Percentiles rank a stretch among this genome's conserved stretches.
Conservation (phyloP, 371 early-diverging fungal species). For the Batkoa obscura region DNA sequence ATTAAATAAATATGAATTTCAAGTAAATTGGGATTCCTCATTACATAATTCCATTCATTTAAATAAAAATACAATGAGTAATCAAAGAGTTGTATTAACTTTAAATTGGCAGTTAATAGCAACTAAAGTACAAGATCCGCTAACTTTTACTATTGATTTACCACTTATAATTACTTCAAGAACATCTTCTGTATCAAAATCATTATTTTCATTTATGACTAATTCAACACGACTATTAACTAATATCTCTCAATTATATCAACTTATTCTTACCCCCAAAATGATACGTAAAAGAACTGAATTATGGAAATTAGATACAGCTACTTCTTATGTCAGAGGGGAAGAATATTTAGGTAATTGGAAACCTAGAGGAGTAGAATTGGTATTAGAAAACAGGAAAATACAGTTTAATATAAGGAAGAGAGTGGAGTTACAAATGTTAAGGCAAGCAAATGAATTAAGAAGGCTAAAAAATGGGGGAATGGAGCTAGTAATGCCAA, state of each 20-base stretch:
- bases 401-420: constrained; percentile 17
- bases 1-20: constrained; percentile 30
- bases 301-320: constrained; percentile 56
- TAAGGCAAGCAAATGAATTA: constrained; percentile 10
- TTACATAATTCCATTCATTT: constrained; percentile 52
- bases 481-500: neutral
- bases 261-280: constrained; percentile 31
- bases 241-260: constrained; percentile 29
- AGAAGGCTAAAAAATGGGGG: neutral
- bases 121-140: constrained; percentile 28
- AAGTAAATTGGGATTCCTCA: constrained; percentile 68
- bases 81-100: constrained; percentile 32
- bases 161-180: constrained; percentile 15
- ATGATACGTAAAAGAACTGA: constrained; percentile 33
- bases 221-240: constrained; percentile 14
- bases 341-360: constrained; percentile 55
- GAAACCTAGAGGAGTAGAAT: constrained; percentile 52
- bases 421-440: constrained; percentile 26
- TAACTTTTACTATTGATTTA: constrained; percentile 40
- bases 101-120: constrained; percentile 35
- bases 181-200: constrained; percentile 2
- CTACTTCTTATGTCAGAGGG: constrained; percentile 62
- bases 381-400: constrained; percentile 36
- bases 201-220: neutral
- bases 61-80: constrained; percentile 39